These are phyloP conservation scores for Calonectria multiphialidica DNA, from an alignment of 2,329 filamentous ascomycete species.

Conservation along the genomic window DNA sequence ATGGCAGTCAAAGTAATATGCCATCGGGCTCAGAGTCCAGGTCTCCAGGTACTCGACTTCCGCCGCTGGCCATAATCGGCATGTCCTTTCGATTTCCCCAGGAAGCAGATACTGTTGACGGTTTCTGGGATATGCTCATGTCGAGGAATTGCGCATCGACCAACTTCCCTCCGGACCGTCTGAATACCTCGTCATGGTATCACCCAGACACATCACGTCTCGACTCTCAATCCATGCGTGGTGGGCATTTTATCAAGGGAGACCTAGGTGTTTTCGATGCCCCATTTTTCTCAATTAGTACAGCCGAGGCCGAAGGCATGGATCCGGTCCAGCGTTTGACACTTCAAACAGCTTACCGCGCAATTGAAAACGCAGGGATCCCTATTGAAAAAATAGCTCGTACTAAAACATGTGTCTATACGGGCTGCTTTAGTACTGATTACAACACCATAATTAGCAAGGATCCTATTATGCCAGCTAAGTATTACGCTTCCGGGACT, in stretches of 20 bases:
- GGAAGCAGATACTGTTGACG: neutral
- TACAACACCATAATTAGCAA: slow-evolving; percentile 46
- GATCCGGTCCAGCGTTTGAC: slow-evolving; percentile 53
- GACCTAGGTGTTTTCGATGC: neutral
- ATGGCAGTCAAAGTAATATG: neutral
- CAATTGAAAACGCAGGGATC: slow-evolving; percentile 52
- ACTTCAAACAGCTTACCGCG: slow-evolving; percentile 49
- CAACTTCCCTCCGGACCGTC: neutral
- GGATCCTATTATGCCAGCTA: slow-evolving; percentile 44
- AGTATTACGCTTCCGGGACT: slow-evolving; percentile 45
- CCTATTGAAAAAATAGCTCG: slow-evolving; percentile 43
- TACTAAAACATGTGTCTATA: slow-evolving; percentile 50
- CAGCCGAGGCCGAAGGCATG: slow-evolving; percentile 34
- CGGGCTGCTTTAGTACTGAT: slow-evolving; percentile 53
- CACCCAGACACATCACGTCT: neutral
- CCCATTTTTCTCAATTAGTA: neutral
- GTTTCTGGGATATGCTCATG: neutral
- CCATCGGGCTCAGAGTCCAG: neutral
- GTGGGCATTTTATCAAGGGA: neutral
- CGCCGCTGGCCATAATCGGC: neutral
- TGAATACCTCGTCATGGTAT: neutral
- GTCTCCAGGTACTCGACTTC: too few species aligned
- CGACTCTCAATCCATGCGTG: neutral
- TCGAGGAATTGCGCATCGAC: neutral
- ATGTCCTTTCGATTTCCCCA: neutral